These are phyloP conservation scores for Rhododendron mucronatum DNA, from an alignment of 148 eudicot genomes.

Conservation along the genomic window DNA sequence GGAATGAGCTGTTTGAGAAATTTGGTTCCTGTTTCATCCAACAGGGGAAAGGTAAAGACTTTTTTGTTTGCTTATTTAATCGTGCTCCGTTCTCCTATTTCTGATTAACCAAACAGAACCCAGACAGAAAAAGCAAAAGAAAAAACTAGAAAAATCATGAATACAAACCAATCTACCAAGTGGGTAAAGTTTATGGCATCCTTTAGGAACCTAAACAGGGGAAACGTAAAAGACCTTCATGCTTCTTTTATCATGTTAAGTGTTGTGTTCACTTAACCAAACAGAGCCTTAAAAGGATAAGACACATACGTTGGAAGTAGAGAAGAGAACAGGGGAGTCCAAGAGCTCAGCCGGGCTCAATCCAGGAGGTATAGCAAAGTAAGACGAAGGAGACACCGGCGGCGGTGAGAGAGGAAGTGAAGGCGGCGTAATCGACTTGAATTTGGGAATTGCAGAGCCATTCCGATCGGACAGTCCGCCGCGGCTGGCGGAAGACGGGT, in stretches of 20 bases:
- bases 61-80: neutral
- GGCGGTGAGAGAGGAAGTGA: slow-evolving; percentile 61
- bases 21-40: too few relatives aligned
- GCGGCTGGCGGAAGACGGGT: slow-evolving; percentile 8
- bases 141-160: neutral
- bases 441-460: slow-evolving; percentile 56
- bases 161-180: too few relatives aligned
- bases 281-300: neutral
- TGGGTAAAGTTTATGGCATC: too few relatives aligned
- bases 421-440: slow-evolving; percentile 72
- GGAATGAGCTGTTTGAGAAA: neutral
- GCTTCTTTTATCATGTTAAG: neutral
- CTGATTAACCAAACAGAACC: slow-evolving; percentile 8
- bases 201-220: neutral
- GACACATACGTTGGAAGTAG: slow-evolving; percentile 44
- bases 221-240: neutral
- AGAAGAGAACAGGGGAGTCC: slow-evolving; percentile 83
- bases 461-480: slow-evolving; percentile 37
- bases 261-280: neutral
- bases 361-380: slow-evolving; percentile 70
- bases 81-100: neutral
- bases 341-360: slow-evolving; percentile 63
- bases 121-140: neutral
- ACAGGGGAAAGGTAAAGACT: neutral
- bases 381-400: slow-evolving; percentile 41